A percentile compares a stretch with the other conserved stretches of the same genome.
Evolutionary conservation across 306 rosid genomes (phyloP).

Genomic region (Adenanthera pavonina): DNA sequence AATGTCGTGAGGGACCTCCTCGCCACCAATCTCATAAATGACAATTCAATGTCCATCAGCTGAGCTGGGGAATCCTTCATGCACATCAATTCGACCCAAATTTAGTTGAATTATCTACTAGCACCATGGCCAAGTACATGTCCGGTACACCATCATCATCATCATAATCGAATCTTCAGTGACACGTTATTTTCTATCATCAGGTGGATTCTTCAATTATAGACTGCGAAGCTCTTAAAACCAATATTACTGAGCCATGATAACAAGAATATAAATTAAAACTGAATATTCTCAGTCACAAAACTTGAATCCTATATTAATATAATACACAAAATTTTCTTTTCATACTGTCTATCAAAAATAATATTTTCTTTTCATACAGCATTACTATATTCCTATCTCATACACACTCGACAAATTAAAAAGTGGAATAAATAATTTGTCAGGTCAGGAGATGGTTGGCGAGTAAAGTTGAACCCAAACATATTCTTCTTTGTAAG

Average conservation of each 20-base stretch:
- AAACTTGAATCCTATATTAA: background rate
- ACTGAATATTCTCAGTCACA: background rate
- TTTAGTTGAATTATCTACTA: too few relatives aligned
- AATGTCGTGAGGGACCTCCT: too few relatives aligned
- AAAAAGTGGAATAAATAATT: background rate
- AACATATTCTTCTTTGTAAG: slow-evolving; percentile 69
- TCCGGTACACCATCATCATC: too few relatives aligned
- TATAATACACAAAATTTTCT: background rate
- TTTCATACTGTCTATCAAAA: background rate
- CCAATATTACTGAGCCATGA: background rate
- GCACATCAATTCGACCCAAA: too few relatives aligned
- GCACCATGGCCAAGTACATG: too few relatives aligned
- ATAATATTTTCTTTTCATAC: too few relatives aligned
- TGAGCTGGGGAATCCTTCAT: too few relatives aligned
- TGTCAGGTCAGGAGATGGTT: slow-evolving; percentile 24
- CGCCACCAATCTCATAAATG: too few relatives aligned
- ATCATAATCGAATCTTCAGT: too few relatives aligned
- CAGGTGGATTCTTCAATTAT: background rate
- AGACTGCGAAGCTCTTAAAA: background rate
- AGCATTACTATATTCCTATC: background rate
- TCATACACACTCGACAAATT: background rate
- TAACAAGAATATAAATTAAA: background rate
- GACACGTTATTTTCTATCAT: too few relatives aligned
- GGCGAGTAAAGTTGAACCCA: slow-evolving; percentile 69
- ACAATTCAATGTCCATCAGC: too few relatives aligned